These are phyloP conservation scores for Cudoniella acicularis DNA, from an alignment of 495 filamentous ascomycete species.

Conservation along the genomic window DNA sequence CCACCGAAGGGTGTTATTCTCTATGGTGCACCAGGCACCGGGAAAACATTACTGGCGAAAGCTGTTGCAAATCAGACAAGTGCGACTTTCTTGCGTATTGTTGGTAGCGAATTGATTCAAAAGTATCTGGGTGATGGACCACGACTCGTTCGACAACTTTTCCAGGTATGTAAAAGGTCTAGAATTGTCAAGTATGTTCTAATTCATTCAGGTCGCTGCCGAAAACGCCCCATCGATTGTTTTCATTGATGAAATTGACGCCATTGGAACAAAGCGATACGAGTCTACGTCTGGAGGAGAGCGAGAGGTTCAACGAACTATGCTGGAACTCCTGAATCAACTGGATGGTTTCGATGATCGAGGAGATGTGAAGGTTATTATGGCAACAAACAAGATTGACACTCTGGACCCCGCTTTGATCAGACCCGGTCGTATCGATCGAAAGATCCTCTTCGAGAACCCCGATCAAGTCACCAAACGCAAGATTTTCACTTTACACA, in stretches of 20 bases:
- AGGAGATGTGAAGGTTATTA: slow-evolving; percentile 98
- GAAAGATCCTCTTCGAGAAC: slow-evolving; percentile 99
- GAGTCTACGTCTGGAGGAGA: slow-evolving; percentile 96
- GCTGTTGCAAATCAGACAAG: slow-evolving; percentile 98
- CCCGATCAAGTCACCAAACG: slow-evolving; percentile 99
- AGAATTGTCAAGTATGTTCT: neutral
- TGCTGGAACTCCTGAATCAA: slow-evolving; percentile 98
- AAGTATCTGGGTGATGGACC: slow-evolving; percentile 98
- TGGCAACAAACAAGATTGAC: slow-evolving; percentile 99
- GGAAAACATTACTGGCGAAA: slow-evolving; percentile 96
- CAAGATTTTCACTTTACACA: slow-evolving; percentile 99
- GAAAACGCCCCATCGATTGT: slow-evolving; percentile 97
- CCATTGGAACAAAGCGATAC: slow-evolving; percentile 98
- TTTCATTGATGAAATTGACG: slow-evolving; percentile 99
- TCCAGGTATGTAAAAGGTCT: slow-evolving; percentile 55
- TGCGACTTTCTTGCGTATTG: slow-evolving; percentile 96
- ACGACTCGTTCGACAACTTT: slow-evolving; percentile 90
- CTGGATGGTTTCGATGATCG: slow-evolving; percentile 98
- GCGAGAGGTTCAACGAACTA: slow-evolving; percentile 95
- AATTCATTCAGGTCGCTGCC: slow-evolving; percentile 63
- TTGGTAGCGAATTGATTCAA: slow-evolving; percentile 96
- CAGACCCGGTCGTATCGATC: slow-evolving; percentile 95
- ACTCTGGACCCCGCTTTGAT: slow-evolving; percentile 95
- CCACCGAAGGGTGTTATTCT: slow-evolving; percentile 99
- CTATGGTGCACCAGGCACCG: slow-evolving; percentile 94